Conservation (phyloP, 2,329 filamentous ascomycete species). For the Diaporthe ampelina region DNA sequence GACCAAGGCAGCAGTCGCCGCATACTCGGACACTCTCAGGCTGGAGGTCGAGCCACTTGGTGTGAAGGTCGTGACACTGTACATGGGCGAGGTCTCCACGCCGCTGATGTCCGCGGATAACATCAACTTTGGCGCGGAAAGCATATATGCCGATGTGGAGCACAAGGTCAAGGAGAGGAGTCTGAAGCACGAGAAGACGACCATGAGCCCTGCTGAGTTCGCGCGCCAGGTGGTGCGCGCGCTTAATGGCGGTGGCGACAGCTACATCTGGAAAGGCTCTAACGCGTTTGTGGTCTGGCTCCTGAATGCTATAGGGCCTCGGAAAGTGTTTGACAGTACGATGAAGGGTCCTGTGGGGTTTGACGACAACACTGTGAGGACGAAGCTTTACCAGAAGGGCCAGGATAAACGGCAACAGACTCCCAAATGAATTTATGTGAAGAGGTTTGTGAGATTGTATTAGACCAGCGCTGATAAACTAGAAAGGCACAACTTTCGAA, state of each 20-base stretch:
- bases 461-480: no score
- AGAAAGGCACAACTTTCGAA: no score
- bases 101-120: not conserved
- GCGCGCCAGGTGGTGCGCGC: not conserved
- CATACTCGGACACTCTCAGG: slow-evolving; percentile 31
- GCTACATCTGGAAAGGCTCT: not conserved
- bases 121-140: not conserved
- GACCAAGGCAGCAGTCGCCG: slow-evolving; percentile 32
- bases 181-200: not conserved
- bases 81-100: slow-evolving; percentile 6
- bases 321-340: not conserved
- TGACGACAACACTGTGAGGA: not conserved
- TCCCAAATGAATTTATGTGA: not conserved
- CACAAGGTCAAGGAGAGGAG: not conserved
- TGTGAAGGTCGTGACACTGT: not conserved
- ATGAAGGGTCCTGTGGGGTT: not conserved
- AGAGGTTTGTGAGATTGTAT: not conserved
- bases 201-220: not conserved
- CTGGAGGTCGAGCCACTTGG: not conserved
- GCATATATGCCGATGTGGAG: not conserved
- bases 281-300: not conserved
- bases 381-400: not conserved
- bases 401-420: not conserved
- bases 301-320: not conserved
- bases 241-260: not conserved